phyloP scores from a whole-genome alignment of 192 early-diverging fungal species.

The Rhizophagus clarus region DNA sequence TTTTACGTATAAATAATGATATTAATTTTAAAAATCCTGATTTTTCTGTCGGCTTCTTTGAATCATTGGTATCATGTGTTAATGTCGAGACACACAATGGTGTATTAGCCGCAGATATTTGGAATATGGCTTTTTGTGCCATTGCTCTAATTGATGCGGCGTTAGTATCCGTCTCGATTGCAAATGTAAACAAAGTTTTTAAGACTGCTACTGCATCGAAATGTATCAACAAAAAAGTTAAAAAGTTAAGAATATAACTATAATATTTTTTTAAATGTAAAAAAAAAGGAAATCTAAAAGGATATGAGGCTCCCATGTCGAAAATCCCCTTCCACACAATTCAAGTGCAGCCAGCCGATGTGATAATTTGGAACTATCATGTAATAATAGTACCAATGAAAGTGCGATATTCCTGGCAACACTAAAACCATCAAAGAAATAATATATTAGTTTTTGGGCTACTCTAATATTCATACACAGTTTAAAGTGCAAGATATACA shows the following conservation, averaged over 20 bases:
- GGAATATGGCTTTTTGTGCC: conserved; percentile 71
- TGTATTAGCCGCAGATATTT: conserved; percentile 67
- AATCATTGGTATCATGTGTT: conserved; percentile 72
- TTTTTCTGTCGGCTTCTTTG: conserved; percentile 61
- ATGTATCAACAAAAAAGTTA: conserved; percentile 2
- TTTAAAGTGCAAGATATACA: neutral
- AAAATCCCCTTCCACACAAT: conserved; percentile 71
- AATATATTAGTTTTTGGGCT: too few relatives aligned
- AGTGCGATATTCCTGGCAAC: conserved; percentile 64
- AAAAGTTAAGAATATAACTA: conserved; percentile 19
- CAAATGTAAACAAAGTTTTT: conserved; percentile 59
- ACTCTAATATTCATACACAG: neutral
- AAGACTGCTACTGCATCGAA: conserved; percentile 67
- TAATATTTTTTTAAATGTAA: neutral
- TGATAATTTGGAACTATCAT: conserved; percentile 56
- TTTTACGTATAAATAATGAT: conserved; percentile 75
- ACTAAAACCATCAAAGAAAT: conserved; percentile 20
- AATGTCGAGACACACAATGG: conserved; percentile 73
- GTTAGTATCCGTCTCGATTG: conserved; percentile 43
- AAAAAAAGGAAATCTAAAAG: conserved; percentile 15
- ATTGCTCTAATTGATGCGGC: conserved; percentile 49
- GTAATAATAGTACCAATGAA: conserved; percentile 64
- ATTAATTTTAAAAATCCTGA: conserved; percentile 65
- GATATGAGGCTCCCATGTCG: conserved; percentile 72
- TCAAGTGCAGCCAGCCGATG: conserved; percentile 69